Conservation (phyloP, 805 yeast genomes). For the Candida broadrunensis region DNA sequence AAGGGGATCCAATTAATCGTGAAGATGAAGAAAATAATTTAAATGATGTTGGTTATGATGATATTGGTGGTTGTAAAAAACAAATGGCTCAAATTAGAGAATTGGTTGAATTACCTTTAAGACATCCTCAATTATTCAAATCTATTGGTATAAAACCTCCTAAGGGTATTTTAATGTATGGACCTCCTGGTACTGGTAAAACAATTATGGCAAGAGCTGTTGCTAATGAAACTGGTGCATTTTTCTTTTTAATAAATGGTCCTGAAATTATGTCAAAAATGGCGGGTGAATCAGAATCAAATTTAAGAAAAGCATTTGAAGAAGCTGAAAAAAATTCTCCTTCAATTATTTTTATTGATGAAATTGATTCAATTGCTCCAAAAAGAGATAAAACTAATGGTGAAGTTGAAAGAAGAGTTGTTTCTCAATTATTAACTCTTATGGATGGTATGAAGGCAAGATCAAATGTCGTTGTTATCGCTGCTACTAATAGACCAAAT, state of each 20-base stretch:
- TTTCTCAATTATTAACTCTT: conserved; percentile 91
- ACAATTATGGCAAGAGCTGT: conserved; percentile 99
- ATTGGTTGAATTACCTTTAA: conserved; percentile 93
- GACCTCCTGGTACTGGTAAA: conserved; percentile 99
- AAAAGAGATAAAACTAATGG: conserved; percentile 99
- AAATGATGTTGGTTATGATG: conserved; percentile 97
- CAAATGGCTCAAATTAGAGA: conserved; percentile 99
- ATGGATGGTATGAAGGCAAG: conserved; percentile 99
- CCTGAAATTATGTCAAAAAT: conserved; percentile 99
- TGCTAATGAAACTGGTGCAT: conserved; percentile 98
- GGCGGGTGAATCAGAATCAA: conserved; percentile 99
- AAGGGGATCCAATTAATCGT: conserved; percentile 97
- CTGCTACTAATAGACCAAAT: conserved; percentile 91
- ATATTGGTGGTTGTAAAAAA: conserved; percentile 98
- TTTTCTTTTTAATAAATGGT: conserved; percentile 96
- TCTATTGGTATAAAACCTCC: conserved; percentile 99
- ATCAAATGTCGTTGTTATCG: conserved; percentile 95
- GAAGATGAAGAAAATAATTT: conserved; percentile 97
- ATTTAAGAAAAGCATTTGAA: conserved; percentile 95
- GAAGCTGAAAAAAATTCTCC: conserved; percentile 99
- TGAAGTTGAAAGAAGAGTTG: conserved; percentile 99
- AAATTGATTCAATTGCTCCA: conserved; percentile 98
- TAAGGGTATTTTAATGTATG: conserved; percentile 95
- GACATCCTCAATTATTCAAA: conserved; percentile 98
- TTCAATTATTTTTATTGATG: conserved; percentile 95